Evolutionary conservation across 176 grass and related monocot genomes (phyloP), one percentile per base, ranked within the genome.

Genomic region (maize (Zea mays)): DNA sequence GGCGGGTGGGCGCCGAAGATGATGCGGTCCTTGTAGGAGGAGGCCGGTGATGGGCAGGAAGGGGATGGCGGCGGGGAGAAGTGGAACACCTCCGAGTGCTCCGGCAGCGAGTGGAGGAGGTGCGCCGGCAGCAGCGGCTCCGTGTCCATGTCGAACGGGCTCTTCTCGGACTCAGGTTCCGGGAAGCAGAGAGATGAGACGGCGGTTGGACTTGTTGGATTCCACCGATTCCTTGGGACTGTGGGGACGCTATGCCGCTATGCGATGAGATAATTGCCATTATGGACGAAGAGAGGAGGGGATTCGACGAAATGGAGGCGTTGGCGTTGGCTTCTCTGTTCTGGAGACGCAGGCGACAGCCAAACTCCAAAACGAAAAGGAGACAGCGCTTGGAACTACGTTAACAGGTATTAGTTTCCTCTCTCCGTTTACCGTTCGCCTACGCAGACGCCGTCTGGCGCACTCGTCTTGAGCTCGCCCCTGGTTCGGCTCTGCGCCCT

Each of bases 21-120:
- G 51, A 93, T 63, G 65, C 81, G 87, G 1, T 85, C 78, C 67
- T 93, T 93, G 77, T 90, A 86, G 67, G 87, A 93, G 33, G 90
- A 80, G 1, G 86, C 86, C 40, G 82, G 69, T 48, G 86, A 82
- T 0, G 69, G 44, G 78, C 67, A 71, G 2, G 81, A 41, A 14
- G 75, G n/a, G 4, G 81, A 10, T 5, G 74, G 77, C 8, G 67
- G 60, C 1, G 35, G 5, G 67, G 10, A 50, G 43, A 86, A 90
- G 70, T 20, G 6, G 15, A 84, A 86, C 2, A 93, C 73, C 11
- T 79, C 21, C 0, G 62, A 65, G 84, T 84, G 16, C 65, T 93
- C 80, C 77, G 87, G 80, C 65, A 89, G 79, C 46, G 81, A 7
- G 45, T 46, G 39, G 12, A 70, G 75, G 27, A 70, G 70, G 27